Evolutionary conservation across 148 eudicot genomes (phyloP).

Genomic region (Camellia sinensis): DNA sequence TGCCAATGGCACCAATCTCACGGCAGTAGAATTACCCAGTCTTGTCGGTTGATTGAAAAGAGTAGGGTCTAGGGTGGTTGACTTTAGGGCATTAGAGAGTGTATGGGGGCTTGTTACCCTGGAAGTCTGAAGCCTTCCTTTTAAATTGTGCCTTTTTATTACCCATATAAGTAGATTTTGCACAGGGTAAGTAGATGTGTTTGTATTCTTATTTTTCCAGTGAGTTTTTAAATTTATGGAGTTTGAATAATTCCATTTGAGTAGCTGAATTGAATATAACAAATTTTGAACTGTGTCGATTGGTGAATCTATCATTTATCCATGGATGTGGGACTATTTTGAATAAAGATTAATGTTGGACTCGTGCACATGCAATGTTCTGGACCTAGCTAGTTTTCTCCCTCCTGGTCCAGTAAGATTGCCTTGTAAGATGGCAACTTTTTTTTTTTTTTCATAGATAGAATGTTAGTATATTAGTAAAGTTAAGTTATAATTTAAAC

Average conservation of each 20-base stretch:
- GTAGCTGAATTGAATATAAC: background rate
- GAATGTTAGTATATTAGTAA: too few relatives aligned
- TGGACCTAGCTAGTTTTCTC: background rate
- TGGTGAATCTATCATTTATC: background rate
- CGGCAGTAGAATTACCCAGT: conserved; percentile 24
- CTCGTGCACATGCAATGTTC: background rate
- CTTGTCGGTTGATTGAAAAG: background rate
- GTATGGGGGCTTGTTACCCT: background rate
- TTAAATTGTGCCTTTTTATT: conserved; percentile 18
- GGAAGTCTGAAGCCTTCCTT: conserved; percentile 6
- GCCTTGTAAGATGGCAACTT: too few relatives aligned
- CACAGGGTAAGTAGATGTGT: conserved; percentile 29
- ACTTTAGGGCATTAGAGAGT: too few relatives aligned
- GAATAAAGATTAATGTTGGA: too few relatives aligned
- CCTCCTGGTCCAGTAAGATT: too few relatives aligned
- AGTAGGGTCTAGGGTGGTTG: too few relatives aligned
- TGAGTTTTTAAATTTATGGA: conserved; percentile 15
- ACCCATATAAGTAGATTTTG: conserved; percentile 18
- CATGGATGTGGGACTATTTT: background rate
- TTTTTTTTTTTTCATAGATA: too few relatives aligned
- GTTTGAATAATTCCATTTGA: conserved; percentile 11
- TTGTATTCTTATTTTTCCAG: conserved; percentile 22
- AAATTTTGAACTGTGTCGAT: background rate
- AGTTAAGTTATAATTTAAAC: too few relatives aligned
- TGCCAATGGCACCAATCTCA: conserved; percentile 63